Evolutionary conservation across 2,329 filamentous ascomycete genomes (phyloP).

Genomic region (Scopulariopsis brevicaulis): DNA sequence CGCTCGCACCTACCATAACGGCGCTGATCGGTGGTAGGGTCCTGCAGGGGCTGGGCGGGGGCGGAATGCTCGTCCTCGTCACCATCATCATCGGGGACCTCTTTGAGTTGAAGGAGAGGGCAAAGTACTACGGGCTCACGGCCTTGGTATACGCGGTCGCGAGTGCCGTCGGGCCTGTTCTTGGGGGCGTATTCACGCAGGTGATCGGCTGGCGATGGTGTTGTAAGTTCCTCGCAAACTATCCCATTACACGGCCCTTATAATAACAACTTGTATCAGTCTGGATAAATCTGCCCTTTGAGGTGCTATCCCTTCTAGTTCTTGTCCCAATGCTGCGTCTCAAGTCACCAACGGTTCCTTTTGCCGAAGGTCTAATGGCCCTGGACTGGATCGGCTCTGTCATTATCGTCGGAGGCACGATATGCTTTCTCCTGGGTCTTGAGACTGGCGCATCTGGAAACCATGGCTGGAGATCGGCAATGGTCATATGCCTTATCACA

Average conservation of each 20-base stretch:
- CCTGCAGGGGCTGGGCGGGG: conserved; percentile 47
- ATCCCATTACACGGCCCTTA: not conserved
- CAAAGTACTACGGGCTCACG: conserved; percentile 61
- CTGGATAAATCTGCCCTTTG: conserved; percentile 1
- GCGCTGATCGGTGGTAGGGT: conserved; percentile 53
- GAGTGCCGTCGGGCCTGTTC: conserved; percentile 53
- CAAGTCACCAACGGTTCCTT: conserved; percentile 39
- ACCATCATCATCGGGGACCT: conserved; percentile 43
- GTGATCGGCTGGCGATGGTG: conserved; percentile 3
- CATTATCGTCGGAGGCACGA: conserved; percentile 54
- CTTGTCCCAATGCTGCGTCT: conserved; percentile 53
- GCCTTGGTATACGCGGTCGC: conserved; percentile 63
- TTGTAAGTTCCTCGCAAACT: not conserved
- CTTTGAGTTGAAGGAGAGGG: conserved; percentile 33
- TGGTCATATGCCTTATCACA: conserved; percentile 46
- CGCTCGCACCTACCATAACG: conserved; percentile 48
- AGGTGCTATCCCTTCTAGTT: conserved; percentile 46
- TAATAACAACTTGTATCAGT: not conserved
- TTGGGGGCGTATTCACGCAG: conserved; percentile 55
- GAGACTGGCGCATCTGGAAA: conserved; percentile 56
- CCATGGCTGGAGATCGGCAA: conserved; percentile 48
- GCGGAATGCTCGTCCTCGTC: conserved; percentile 61
- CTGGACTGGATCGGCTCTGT: conserved; percentile 66
- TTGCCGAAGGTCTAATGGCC: conserved; percentile 51
- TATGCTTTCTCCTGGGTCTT: conserved; percentile 55